Evolutionary conservation across 2,329 filamentous ascomycete species (phyloP).

Genomic region (Alternaria conjuncta): DNA sequence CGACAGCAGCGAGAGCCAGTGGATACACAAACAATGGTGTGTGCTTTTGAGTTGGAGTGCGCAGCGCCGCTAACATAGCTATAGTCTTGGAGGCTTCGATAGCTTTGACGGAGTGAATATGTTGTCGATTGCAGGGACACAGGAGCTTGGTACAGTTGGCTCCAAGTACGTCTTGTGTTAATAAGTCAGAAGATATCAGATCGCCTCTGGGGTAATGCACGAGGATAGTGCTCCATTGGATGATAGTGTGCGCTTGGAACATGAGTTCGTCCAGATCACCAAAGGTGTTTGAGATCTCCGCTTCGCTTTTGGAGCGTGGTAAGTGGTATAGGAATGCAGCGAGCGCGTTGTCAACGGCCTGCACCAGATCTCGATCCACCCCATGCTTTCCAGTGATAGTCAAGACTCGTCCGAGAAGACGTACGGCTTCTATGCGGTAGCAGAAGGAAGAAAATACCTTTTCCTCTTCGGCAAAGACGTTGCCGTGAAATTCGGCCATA

Average conservation of each 20-base stretch:
- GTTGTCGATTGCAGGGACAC: constrained; percentile 21
- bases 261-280: constrained; percentile 82
- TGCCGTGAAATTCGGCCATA: constrained; percentile 75
- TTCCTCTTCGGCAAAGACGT: constrained; percentile 71
- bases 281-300: constrained; percentile 68
- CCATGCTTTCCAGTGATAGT: constrained; percentile 37
- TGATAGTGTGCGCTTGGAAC: constrained; percentile 83
- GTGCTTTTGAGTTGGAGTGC: constrained; percentile 68
- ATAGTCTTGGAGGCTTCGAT: constrained; percentile 77
- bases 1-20: constrained; percentile 25
- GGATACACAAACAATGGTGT: constrained; percentile 47
- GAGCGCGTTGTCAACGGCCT: constrained; percentile 64
- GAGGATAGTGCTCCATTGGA: constrained; percentile 42
- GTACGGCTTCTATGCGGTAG: constrained; percentile 78
- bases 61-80: constrained; percentile 72
- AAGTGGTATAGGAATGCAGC: constrained; percentile 79
- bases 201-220: constrained; percentile 25
- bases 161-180: constrained; percentile 16
- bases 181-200: constrained; percentile 9
- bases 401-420: constrained; percentile 77
- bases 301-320: constrained; percentile 67
- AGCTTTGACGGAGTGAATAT: constrained; percentile 73
- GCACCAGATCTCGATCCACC: constrained; percentile 49
- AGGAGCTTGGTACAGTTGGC: constrained; percentile 16
- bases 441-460: constrained; percentile 79